phyloP scores from a whole-genome alignment of 2,329 filamentous ascomycete genomes.

The Cordyceps tenuipes region DNA sequence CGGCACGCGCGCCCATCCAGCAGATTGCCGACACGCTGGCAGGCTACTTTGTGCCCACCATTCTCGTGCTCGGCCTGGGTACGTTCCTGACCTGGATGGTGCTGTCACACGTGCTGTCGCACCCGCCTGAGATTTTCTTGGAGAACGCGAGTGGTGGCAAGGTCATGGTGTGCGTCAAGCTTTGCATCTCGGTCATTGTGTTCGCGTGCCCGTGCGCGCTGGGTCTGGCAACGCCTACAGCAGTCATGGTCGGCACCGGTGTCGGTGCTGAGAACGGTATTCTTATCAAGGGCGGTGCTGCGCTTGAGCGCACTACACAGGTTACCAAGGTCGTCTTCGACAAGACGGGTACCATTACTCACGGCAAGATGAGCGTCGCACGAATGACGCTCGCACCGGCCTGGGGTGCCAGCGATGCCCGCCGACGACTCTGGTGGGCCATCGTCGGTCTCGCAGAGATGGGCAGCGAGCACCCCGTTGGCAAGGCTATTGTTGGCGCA shows the following conservation, averaged over 20 bases:
- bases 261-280: conserved; percentile 93
- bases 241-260: conserved; percentile 98
- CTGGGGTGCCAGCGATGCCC: conserved; percentile 64
- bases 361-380: conserved; percentile 91
- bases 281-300: conserved; percentile 92
- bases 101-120: conserved; percentile 71
- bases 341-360: conserved; percentile 91
- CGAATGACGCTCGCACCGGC: conserved; percentile 54
- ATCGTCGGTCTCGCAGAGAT: conserved; percentile 91
- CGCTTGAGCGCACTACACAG: conserved; percentile 82
- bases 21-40: conserved; percentile 83
- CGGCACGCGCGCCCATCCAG: conserved; percentile 88
- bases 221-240: conserved; percentile 91
- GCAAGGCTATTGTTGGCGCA: conserved; percentile 70
- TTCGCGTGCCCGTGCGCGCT: conserved; percentile 96
- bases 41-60: conserved; percentile 87
- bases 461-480: conserved; percentile 91
- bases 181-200: conserved; percentile 97
- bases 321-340: conserved; percentile 86
- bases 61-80: conserved; percentile 71
- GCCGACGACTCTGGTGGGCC: conserved; percentile 83
- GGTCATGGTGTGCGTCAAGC: conserved; percentile 92
- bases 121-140: conserved; percentile 85
- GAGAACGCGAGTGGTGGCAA: conserved; percentile 76
- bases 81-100: conserved; percentile 95